Evolutionary conservation across 495 filamentous ascomycete species (phyloP), one percentile per base, ranked within the genome.

Genomic region (Penicillium nucicola): DNA sequence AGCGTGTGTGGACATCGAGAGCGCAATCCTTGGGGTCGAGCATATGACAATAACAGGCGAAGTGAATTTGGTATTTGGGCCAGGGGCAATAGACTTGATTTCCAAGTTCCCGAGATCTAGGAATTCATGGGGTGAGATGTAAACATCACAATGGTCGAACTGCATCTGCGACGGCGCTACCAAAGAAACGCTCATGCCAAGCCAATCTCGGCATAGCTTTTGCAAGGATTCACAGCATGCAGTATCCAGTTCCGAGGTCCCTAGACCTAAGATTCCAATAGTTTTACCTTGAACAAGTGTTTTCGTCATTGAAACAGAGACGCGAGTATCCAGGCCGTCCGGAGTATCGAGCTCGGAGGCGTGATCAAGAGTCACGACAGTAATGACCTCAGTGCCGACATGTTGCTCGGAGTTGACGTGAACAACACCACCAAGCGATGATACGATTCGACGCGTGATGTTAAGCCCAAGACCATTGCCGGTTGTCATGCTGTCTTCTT

Each of bases 381-480:
- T 75, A 2, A 67, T 72, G n/a, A 81, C 74, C 38, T 78, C 75
- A 2, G 83, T 85, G 15, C 61, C 49, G 68, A 76, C 62, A n/a
- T 50, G 25, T 38, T 60, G 52, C 11, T 53, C 19, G 7, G 57
- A 60, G 6, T 34, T 50, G 31, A 60, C 48, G 5, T 50, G 44
- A 18, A 60, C 56, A 12, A 34, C 19, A 0, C 86, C 80, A 2
- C 74, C 74, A 9, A 88, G 69, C 25, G 75, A 74, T 31, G 64
- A 65, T 13, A 84, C 66, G 9, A 87, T 79, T 37, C 84, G 81
- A 20, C 71, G 76, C 2, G 84, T 77, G 42, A 88, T 85, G 39
- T 77, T 80, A 40, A 88, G 71, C 2, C 84, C 84, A 12, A 87
- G 71, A 3, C 86, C 86, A 14, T 83, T 83, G 15, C 86, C 86